Conservation (phyloP, 768 basidiomycete genomes). For the Clitopilus passeckerianus region DNA sequence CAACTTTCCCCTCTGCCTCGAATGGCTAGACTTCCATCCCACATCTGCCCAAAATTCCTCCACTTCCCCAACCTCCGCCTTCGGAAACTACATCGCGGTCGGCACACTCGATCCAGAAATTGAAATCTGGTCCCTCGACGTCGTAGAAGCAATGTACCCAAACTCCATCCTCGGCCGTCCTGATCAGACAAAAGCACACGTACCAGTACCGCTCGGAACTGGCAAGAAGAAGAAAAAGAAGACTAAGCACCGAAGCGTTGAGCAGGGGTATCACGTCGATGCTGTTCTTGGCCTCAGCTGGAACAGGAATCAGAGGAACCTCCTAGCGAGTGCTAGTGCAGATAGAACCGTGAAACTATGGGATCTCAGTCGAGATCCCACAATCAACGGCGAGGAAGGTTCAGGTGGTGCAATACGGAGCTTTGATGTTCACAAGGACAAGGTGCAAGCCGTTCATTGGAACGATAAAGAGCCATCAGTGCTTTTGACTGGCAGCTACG, state of each 20-base stretch:
- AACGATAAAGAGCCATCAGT: constrained; percentile 86
- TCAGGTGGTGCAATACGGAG: constrained; percentile 72
- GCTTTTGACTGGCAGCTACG: constrained; percentile 89
- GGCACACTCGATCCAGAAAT: constrained; percentile 97
- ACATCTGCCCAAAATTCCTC: constrained; percentile 40
- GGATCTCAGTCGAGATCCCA: constrained; percentile 79
- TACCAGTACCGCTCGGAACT: constrained; percentile 77
- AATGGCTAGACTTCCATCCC: constrained; percentile 98
- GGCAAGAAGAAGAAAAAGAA: constrained; percentile 97
- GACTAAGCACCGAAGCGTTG: constrained; percentile 55
- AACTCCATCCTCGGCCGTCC: constrained; percentile 87
- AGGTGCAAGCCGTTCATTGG: constrained; percentile 97
- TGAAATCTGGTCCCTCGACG: constrained; percentile 96
- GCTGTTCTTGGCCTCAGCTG: constrained; percentile 91
- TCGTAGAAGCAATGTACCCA: constrained; percentile 92
- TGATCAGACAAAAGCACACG: constrained; percentile 74
- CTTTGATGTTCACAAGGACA: constrained; percentile 85
- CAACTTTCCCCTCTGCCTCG: constrained; percentile 95
- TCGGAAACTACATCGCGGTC: constrained; percentile 92
- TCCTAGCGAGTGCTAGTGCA: constrained; percentile 88
- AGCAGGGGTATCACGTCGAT: constrained; percentile 81
- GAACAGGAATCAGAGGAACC: constrained; percentile 86
- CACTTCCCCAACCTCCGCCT: constrained; percentile 27
- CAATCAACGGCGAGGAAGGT: constrained; percentile 33
- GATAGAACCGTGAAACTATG: constrained; percentile 96